Conservation (phyloP, 1,284 basidiomycete genomes). For the Singerocomus inundabilis region DNA sequence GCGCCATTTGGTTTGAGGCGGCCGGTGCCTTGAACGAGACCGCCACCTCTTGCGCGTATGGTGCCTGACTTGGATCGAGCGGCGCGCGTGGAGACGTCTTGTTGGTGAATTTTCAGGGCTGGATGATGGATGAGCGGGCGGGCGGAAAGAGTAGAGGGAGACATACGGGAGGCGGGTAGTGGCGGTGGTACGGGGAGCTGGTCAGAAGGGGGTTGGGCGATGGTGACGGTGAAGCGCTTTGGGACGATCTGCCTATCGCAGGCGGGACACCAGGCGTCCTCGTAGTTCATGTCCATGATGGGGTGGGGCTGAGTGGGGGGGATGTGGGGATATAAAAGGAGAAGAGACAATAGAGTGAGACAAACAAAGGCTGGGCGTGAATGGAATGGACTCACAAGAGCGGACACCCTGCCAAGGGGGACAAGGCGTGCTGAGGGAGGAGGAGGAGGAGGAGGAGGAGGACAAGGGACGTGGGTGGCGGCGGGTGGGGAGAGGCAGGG, state of each 20-base stretch:
- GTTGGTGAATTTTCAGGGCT: slow-evolving; percentile 31
- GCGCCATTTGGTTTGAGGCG: slow-evolving; percentile 54
- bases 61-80: slow-evolving; percentile 43
- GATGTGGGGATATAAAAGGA: slow-evolving; percentile 14
- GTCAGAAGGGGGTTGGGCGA: slow-evolving; percentile 25
- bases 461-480: slow-evolving; percentile 7
- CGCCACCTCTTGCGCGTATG: slow-evolving; percentile 41
- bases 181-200: slow-evolving; percentile 32
- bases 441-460: neutral
- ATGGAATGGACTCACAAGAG: slow-evolving; percentile 23
- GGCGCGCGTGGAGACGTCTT: slow-evolving; percentile 19
- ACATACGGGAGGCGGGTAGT: slow-evolving; percentile 35
- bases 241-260: slow-evolving; percentile 71
- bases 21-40: slow-evolving; percentile 62
- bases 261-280: slow-evolving; percentile 71
- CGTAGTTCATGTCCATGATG: slow-evolving; percentile 48
- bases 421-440: neutral
- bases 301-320: neutral
- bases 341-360: slow-evolving; percentile 22
- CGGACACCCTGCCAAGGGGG: neutral
- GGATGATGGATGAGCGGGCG: slow-evolving; percentile 17
- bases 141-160: slow-evolving; percentile 24
- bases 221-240: slow-evolving; percentile 55
- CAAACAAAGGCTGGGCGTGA: slow-evolving; percentile 8
- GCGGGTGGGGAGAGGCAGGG: slow-evolving; percentile 15